phyloP scores from a whole-genome alignment of 1,139 yeast genomes.

The Candida sp. region DNA sequence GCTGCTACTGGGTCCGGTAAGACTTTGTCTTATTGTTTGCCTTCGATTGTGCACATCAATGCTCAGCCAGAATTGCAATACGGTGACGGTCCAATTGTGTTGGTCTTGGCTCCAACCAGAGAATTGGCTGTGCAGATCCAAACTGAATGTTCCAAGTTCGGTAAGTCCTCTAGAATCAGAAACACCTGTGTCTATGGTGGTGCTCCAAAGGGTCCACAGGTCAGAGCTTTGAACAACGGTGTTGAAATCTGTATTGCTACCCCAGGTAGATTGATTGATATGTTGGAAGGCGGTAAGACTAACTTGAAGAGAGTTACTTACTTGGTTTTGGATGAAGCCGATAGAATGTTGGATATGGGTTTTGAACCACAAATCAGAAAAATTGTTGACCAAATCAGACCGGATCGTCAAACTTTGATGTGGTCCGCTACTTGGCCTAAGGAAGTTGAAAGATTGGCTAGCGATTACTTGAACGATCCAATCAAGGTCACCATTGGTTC shows the following conservation, averaged over 20 bases:
- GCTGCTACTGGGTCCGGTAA: slow-evolving; percentile 99
- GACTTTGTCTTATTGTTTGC: slow-evolving; percentile 95
- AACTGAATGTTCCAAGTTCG: slow-evolving; percentile 94
- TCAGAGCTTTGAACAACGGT: slow-evolving; percentile 94
- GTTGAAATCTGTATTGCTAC: slow-evolving; percentile 96
- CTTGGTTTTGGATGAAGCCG: slow-evolving; percentile 97
- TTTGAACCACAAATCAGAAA: slow-evolving; percentile 96
- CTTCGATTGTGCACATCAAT: slow-evolving; percentile 96
- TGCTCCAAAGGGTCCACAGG: slow-evolving; percentile 98
- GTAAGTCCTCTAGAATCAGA: slow-evolving; percentile 89
- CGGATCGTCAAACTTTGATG: slow-evolving; percentile 98
- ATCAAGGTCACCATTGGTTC: slow-evolving; percentile 98
- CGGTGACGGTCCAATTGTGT: slow-evolving; percentile 98
- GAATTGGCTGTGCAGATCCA: slow-evolving; percentile 98
- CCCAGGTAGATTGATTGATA: slow-evolving; percentile 98
- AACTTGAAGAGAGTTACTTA: slow-evolving; percentile 96
- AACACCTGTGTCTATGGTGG: slow-evolving; percentile 99
- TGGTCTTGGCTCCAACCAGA: slow-evolving; percentile 98
- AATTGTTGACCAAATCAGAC: slow-evolving; percentile 94
- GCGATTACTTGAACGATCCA: slow-evolving; percentile 90
- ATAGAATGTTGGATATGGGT: slow-evolving; percentile 97
- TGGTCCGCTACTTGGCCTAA: slow-evolving; percentile 99
- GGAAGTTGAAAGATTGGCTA: slow-evolving; percentile 91
- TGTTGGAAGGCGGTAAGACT: slow-evolving; percentile 95
- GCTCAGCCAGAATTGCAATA: slow-evolving; percentile 93